Evolutionary conservation across 139 green algal species (phyloP).

Genomic region (Zygnema cylindricum): DNA sequence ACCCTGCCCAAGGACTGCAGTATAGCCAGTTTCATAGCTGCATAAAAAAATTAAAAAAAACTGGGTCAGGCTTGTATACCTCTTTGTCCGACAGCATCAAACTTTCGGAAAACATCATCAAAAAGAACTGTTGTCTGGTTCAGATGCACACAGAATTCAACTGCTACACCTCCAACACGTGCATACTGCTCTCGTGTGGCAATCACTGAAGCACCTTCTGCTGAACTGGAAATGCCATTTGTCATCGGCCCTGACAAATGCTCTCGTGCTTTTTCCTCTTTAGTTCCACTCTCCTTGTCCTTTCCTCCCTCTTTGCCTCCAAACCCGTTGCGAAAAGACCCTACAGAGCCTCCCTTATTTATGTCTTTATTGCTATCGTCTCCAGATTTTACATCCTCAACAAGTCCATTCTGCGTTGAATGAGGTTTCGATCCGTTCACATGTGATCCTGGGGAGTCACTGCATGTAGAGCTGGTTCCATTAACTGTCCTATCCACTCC

Average conservation of each 20-base stretch:
- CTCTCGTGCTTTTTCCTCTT: neutral
- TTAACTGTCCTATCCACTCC: neutral
- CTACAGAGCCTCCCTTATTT: neutral
- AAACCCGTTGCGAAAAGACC: neutral
- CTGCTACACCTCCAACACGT: constrained; percentile 48
- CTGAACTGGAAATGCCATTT: neutral
- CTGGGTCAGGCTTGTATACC: too few relatives aligned
- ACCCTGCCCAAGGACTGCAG: too few relatives aligned
- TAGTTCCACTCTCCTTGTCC: neutral
- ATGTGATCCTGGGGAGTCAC: neutral
- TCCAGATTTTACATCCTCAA: neutral
- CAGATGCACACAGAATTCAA: constrained; percentile 62
- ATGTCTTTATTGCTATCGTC: neutral
- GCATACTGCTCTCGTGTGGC: constrained; percentile 37
- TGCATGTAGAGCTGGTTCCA: neutral
- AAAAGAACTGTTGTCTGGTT: constrained; percentile 45
- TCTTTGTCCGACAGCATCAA: constrained; percentile 36
- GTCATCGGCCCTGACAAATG: too few relatives aligned
- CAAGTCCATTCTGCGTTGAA: neutral
- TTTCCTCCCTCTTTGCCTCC: neutral
- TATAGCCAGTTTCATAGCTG: too few relatives aligned
- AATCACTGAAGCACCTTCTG: neutral
- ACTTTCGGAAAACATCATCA: constrained; percentile 51
- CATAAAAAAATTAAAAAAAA: too few relatives aligned
- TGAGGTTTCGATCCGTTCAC: neutral